These are phyloP conservation scores for Cladosporium oxysporum DNA, from an alignment of 2,329 filamentous ascomycete genomes.

Conservation along the genomic window DNA sequence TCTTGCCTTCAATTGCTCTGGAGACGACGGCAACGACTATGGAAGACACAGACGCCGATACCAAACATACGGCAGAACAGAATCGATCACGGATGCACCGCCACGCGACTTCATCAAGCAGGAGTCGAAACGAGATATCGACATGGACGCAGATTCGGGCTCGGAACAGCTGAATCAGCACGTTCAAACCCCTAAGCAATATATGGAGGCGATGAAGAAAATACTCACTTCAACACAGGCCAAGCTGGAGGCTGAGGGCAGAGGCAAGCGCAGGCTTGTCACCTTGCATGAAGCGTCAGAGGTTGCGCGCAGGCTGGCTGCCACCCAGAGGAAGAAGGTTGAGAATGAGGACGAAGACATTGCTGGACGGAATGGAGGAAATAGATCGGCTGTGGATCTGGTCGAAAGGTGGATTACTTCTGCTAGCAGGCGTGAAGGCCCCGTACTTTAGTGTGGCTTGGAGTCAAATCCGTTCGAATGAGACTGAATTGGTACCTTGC, in stretches of 20 bases:
- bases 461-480: not conserved
- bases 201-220: conserved; percentile 37
- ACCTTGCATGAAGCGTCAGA: conserved; percentile 62
- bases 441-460: not conserved
- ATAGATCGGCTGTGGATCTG: not conserved
- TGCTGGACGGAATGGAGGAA: too few species aligned
- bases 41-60: not conserved
- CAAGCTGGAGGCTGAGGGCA: conserved; percentile 24
- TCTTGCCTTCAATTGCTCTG: conserved; percentile 39
- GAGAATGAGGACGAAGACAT: conserved; percentile 8
- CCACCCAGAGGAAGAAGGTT: conserved; percentile 19
- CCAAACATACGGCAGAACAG: not conserved
- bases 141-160: not conserved
- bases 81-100: conserved; percentile 22
- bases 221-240: conserved; percentile 39
- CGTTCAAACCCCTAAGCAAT: not conserved
- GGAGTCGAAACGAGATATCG: not conserved
- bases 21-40: not conserved
- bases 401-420: not conserved
- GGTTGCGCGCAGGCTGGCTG: conserved; percentile 48
- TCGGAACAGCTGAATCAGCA: not conserved
- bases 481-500: not conserved
- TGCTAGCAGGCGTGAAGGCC: not conserved
- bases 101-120: conserved; percentile 4
- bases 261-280: conserved; percentile 55